Percentiles rank a stretch among this genome's conserved stretches.
phyloP scores from a whole-genome alignment of 805 yeast genomes.

The Yamadazyma akitaensis region DNA sequence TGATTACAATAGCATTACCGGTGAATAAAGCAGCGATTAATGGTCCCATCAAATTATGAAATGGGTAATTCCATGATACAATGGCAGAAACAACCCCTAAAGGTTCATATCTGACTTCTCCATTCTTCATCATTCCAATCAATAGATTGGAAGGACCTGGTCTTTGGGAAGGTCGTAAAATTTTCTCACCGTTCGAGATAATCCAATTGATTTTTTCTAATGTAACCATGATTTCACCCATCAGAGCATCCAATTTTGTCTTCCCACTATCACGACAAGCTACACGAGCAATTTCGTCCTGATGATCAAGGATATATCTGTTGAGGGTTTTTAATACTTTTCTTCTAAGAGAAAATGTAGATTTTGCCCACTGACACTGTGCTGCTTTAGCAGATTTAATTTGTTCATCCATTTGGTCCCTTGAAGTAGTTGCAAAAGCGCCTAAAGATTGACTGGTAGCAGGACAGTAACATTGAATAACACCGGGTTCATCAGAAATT shows the following conservation, averaged over 20 bases:
- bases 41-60: slow-evolving; percentile 93
- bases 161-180: slow-evolving; percentile 66
- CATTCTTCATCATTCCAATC: slow-evolving; percentile 80
- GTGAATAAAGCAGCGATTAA: slow-evolving; percentile 83
- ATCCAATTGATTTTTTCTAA: slow-evolving; percentile 92
- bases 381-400: slow-evolving; percentile 54
- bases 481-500: slow-evolving; percentile 59
- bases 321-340: slow-evolving; percentile 68
- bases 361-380: slow-evolving; percentile 47
- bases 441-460: slow-evolving; percentile 93
- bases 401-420: slow-evolving; percentile 65
- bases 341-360: slow-evolving; percentile 64
- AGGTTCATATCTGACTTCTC: slow-evolving; percentile 93
- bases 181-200: slow-evolving; percentile 72
- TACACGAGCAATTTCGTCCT: slow-evolving; percentile 80
- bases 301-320: slow-evolving; percentile 73
- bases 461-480: slow-evolving; percentile 87
- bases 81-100: slow-evolving; percentile 84
- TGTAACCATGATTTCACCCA: slow-evolving; percentile 96
- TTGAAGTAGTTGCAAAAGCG: slow-evolving; percentile 58
- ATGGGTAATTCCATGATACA: slow-evolving; percentile 97
- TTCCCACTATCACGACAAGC: slow-evolving; percentile 98
- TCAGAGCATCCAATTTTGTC: slow-evolving; percentile 90
- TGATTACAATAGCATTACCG: slow-evolving; percentile 87
- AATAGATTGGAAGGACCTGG: slow-evolving; percentile 85